These are phyloP conservation scores for Camelina hispida DNA, from an alignment of 345 rosid genomes.

Conservation along the genomic window DNA sequence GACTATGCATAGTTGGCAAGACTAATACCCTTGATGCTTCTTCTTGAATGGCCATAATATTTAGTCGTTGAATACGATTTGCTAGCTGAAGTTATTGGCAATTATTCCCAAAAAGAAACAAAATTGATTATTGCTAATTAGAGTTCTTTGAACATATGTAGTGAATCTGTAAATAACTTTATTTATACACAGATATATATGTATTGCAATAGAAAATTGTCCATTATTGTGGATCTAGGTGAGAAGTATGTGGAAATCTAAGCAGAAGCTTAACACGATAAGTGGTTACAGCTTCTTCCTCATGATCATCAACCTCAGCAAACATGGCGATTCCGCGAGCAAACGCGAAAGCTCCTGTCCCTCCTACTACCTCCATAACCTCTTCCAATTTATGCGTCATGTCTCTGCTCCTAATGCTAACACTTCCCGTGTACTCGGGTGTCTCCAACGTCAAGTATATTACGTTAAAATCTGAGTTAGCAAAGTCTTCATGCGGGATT, in stretches of 20 bases:
- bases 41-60: too few species aligned
- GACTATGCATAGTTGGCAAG: too few species aligned
- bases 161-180: not conserved
- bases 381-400: slow-evolving; percentile 48
- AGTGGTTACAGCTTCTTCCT: slow-evolving; percentile 44
- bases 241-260: slow-evolving; percentile 60
- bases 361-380: slow-evolving; percentile 71
- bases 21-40: too few species aligned
- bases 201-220: not conserved
- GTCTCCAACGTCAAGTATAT: slow-evolving; percentile 73
- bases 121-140: not conserved
- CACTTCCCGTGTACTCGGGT: slow-evolving; percentile 60
- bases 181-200: not conserved
- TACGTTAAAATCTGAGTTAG: slow-evolving; percentile 65
- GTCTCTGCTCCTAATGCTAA: slow-evolving; percentile 62
- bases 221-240: slow-evolving; percentile 54
- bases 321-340: slow-evolving; percentile 77
- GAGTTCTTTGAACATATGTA: not conserved
- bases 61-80: too few species aligned
- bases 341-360: slow-evolving; percentile 83
- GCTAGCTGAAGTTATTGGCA: too few species aligned
- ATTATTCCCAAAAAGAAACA: not conserved
- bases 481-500: slow-evolving; percentile 65
- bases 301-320: slow-evolving; percentile 36
- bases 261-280: slow-evolving; percentile 83